phyloP scores from a whole-genome alignment of 2,329 filamentous ascomycete genomes.

The Trichoderma sp. region DNA sequence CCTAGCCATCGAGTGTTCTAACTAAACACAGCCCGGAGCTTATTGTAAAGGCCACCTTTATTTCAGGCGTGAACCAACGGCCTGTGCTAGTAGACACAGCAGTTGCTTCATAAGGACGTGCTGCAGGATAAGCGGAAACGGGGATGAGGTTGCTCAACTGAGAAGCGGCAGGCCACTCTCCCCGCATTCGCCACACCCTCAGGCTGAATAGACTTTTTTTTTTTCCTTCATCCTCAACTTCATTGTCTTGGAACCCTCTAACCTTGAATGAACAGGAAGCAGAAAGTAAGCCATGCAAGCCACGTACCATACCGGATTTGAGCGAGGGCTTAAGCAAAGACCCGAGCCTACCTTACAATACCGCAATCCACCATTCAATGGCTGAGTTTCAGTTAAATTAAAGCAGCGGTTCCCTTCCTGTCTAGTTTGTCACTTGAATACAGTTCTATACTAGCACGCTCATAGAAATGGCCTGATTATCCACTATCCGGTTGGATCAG shows the following conservation, averaged over 20 bases:
- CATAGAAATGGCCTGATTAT: conserved; percentile 15
- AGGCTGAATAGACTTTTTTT: conserved; percentile 22
- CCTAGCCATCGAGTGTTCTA: background rate
- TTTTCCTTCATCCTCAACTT: conserved; percentile 2
- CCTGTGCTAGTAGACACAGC: background rate
- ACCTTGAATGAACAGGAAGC: conserved; percentile 2
- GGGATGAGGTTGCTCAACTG: conserved; percentile 9
- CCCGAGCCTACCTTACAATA: conserved; percentile 14
- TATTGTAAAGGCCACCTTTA: background rate
- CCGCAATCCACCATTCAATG: conserved; percentile 10
- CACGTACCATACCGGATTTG: conserved; percentile 18
- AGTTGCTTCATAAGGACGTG: background rate
- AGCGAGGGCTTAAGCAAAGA: conserved; percentile 11
- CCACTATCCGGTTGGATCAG: conserved; percentile 11
- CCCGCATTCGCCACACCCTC: conserved; percentile 24
- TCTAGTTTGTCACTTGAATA: conserved; percentile 23
- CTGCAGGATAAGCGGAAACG: background rate
- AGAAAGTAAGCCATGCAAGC: conserved; percentile 18
- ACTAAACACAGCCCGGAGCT: background rate
- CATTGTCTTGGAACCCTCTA: background rate
- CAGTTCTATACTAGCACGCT: conserved; percentile 1
- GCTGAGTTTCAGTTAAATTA: conserved; percentile 25
- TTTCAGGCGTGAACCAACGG: background rate
- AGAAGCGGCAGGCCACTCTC: background rate
- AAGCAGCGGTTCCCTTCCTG: background rate